Evolutionary conservation across 768 basidiomycete species (phyloP).

Genomic region (Suillus discolor): DNA sequence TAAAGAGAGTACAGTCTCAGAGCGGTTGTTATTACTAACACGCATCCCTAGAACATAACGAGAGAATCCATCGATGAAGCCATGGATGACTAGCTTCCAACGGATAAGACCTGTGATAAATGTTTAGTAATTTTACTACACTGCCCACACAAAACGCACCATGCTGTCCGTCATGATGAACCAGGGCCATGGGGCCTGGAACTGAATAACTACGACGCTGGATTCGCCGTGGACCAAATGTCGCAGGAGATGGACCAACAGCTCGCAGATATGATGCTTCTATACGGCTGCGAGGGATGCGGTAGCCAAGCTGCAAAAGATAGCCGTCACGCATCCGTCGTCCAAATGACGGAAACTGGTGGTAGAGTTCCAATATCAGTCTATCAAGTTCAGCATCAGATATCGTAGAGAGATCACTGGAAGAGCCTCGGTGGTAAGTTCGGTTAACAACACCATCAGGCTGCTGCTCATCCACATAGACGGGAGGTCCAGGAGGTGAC

Average conservation of each 20-base stretch:
- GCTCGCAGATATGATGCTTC: constrained; percentile 1
- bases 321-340: background rate
- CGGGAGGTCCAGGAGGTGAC: background rate
- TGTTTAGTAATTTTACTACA: background rate
- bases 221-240: background rate
- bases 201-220: background rate
- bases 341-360: background rate
- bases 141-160: background rate
- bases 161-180: constrained; percentile 4
- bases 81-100: constrained; percentile 31
- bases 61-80: constrained; percentile 30
- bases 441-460: background rate
- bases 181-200: background rate
- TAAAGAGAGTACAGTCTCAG: constrained; percentile 16
- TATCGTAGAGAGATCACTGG: background rate
- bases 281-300: background rate
- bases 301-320: background rate
- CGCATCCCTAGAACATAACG: constrained; percentile 31
- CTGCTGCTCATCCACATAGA: background rate
- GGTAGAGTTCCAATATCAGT: background rate
- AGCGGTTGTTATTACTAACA: constrained; percentile 41
- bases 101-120: constrained; percentile 27
- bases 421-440: background rate
- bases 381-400: background rate
- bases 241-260: background rate